Evolutionary conservation across 768 basidiomycete species (phyloP).

Genomic region (Pulveroboletus sp.): DNA sequence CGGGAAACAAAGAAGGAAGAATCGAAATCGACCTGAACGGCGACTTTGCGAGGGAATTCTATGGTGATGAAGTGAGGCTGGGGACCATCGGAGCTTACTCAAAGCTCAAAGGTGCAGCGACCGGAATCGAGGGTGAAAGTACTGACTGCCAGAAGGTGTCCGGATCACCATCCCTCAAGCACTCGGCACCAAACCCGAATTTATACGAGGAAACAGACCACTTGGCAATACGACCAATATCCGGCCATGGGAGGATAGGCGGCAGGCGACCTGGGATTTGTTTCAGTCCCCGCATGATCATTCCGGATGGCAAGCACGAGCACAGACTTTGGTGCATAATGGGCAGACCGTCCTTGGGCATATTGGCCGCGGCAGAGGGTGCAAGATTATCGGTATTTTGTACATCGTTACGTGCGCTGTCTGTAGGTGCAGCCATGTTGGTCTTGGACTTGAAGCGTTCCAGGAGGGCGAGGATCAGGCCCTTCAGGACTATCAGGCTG

Average conservation of each 20-base stretch:
- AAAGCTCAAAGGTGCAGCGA: neutral
- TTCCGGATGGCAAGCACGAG: neutral
- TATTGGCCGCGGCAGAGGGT: conserved; percentile 7
- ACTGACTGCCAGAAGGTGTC: conserved; percentile 98
- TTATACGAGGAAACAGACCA: conserved; percentile 98
- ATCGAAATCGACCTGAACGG: conserved; percentile 62
- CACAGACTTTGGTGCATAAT: conserved; percentile 36
- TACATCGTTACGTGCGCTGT: conserved; percentile 8
- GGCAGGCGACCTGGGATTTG: conserved; percentile 33
- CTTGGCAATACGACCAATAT: conserved; percentile 82
- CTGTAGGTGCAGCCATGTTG: conserved; percentile 15
- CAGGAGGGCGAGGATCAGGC: too few relatives aligned
- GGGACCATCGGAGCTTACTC: conserved; percentile 79
- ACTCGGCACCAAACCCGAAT: conserved; percentile 93
- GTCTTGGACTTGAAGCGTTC: neutral
- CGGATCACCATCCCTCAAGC: conserved; percentile 80
- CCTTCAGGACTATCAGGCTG: too few relatives aligned
- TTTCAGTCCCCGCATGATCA: neutral
- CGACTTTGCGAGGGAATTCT: conserved; percentile 86
- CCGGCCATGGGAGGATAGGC: conserved; percentile 64
- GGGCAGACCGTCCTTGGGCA: conserved; percentile 35
- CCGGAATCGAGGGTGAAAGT: neutral
- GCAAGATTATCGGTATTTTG: conserved; percentile 12
- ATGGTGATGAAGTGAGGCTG: conserved; percentile 96
- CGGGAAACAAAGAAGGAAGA: neutral